Conservation (phyloP, 2,329 filamentous ascomycete species). For the Tolypocladium cylindrosporum region DNA sequence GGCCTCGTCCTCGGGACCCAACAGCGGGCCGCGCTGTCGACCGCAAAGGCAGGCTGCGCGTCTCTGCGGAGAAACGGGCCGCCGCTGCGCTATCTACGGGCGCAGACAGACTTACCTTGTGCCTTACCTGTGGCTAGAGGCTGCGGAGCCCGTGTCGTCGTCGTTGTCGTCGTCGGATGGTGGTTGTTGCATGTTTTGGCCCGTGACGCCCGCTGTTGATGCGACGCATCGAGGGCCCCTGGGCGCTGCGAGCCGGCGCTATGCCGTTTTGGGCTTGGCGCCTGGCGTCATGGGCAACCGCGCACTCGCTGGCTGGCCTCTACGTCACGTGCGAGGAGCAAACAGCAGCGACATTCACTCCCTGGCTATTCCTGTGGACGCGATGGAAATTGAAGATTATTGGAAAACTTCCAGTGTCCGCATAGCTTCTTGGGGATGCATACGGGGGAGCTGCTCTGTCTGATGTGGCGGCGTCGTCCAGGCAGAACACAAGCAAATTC, state of each 20-base stretch:
- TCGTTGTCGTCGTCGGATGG: neutral
- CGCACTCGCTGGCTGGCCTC: neutral
- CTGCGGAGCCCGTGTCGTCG: neutral
- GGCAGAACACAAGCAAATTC: neutral
- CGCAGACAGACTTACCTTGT: neutral
- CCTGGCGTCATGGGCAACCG: constrained; percentile 6
- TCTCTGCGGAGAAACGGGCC: neutral
- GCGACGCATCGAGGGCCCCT: constrained; percentile 1
- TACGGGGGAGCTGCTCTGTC: neutral
- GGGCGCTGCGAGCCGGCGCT: constrained; percentile 9
- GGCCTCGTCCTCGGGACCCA: neutral
- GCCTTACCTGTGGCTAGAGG: constrained; percentile 8
- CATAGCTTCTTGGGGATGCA: too few species aligned
- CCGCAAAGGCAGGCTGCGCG: neutral
- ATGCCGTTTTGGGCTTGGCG: constrained; percentile 10
- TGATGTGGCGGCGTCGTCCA: neutral
- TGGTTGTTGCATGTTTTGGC: constrained; percentile 14
- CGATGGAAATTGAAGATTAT: neutral
- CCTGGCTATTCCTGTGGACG: too few species aligned
- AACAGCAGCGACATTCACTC: too few species aligned
- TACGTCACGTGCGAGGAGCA: too few species aligned
- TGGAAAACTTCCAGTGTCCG: neutral
- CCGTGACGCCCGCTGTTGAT: constrained; percentile 12
- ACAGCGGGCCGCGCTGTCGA: neutral
- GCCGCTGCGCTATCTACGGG: neutral